phyloP scores from a whole-genome alignment of 805 yeast genomes.

The Nakazawaea ernobii region DNA sequence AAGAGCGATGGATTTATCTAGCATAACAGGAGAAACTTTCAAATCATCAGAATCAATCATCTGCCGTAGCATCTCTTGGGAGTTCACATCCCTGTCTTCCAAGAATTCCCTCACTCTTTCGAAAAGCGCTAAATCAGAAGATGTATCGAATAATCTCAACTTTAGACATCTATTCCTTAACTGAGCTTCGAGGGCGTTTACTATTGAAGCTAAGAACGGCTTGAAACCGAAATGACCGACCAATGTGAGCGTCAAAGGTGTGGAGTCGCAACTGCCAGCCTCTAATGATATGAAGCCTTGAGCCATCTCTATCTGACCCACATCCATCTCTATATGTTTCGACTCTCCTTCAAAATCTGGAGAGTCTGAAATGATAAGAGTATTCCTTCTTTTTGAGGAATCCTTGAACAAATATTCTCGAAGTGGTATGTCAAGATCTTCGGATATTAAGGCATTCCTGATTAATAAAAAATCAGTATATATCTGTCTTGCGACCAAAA shows the following conservation, averaged over 20 bases:
- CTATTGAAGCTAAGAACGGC: slow-evolving; percentile 37
- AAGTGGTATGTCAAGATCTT: slow-evolving; percentile 26
- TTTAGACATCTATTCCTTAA: slow-evolving; percentile 17
- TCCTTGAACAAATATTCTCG: slow-evolving; percentile 36
- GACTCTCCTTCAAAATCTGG: slow-evolving; percentile 15
- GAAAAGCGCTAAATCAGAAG: no score
- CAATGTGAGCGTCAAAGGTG: slow-evolving; percentile 36
- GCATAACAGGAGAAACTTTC: no score
- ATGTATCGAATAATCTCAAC: slow-evolving; percentile 17
- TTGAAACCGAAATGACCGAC: slow-evolving; percentile 49
- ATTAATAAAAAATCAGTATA: slow-evolving; percentile 43
- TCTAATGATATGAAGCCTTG: no score
- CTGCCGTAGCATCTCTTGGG: no score
- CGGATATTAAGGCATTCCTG: slow-evolving; percentile 20
- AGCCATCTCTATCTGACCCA: slow-evolving; percentile 12
- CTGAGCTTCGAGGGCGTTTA: slow-evolving; percentile 18
- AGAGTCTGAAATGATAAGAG: slow-evolving; percentile 45
- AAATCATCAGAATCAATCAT: no score
- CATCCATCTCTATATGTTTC: slow-evolving; percentile 20
- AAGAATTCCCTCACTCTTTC: no score
- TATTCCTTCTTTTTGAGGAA: slow-evolving; percentile 40
- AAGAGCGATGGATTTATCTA: no score
- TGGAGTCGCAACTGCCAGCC: not conserved
- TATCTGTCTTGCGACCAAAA: slow-evolving; percentile 44
- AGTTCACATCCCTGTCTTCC: no score